These are phyloP conservation scores for Globisporangium uncinulatum DNA, from an alignment of 352 stramenopile species.

Conservation along the genomic window DNA sequence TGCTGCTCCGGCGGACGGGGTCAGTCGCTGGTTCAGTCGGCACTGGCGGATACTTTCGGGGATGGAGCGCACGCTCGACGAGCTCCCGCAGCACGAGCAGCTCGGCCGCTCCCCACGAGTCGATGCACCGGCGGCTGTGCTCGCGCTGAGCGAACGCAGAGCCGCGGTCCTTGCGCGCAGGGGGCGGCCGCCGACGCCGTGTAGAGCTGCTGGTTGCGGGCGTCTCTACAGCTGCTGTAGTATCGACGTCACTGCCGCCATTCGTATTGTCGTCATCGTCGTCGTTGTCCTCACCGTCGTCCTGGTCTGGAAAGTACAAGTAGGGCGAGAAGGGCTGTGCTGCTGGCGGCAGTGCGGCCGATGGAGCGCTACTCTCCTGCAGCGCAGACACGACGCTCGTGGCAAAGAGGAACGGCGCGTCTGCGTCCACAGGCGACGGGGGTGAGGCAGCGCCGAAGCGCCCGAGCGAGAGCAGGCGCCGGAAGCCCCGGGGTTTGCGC, in stretches of 20 bases:
- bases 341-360: background rate
- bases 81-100: slow-evolving; percentile 52
- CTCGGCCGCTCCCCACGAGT: slow-evolving; percentile 53
- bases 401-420: slow-evolving; percentile 13
- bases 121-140: slow-evolving; percentile 26
- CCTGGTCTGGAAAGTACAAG: slow-evolving; percentile 11
- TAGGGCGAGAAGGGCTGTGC: slow-evolving; percentile 11
- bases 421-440: background rate
- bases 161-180: slow-evolving; percentile 9
- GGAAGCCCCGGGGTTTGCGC: background rate
- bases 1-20: slow-evolving; percentile 13
- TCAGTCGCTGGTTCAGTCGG: background rate
- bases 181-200: background rate
- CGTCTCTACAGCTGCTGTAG: background rate
- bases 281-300: background rate
- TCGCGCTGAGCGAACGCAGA: slow-evolving; percentile 13
- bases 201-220: background rate
- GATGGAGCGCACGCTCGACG: slow-evolving; percentile 33
- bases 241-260: background rate
- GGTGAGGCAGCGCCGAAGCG: background rate
- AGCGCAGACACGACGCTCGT: slow-evolving; percentile 10
- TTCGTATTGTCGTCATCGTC: background rate
- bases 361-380: background rate
- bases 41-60: slow-evolving; percentile 11
- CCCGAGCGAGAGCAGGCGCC: slow-evolving; percentile 13